Evolutionary conservation across 768 basidiomycete species (phyloP).

Genomic region (Strobilomyces echinocephalus): DNA sequence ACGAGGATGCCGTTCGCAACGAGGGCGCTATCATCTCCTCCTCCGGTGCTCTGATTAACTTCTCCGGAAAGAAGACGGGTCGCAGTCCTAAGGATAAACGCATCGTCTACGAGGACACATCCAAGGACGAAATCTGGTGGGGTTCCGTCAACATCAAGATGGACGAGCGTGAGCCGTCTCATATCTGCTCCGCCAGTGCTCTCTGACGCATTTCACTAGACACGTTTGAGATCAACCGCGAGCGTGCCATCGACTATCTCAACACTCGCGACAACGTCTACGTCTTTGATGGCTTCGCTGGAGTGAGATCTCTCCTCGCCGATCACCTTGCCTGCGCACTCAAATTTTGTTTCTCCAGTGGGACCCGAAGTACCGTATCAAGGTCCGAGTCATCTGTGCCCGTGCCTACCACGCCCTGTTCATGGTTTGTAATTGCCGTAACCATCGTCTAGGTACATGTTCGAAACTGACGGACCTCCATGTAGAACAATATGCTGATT

Average conservation of each 20-base stretch:
- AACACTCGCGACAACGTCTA: constrained; percentile 99
- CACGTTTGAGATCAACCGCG: constrained; percentile 98
- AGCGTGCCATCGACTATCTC: constrained; percentile 97
- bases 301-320: constrained; percentile 46
- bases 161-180: constrained; percentile 74
- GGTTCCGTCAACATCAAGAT: constrained; percentile 99
- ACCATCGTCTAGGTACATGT: not conserved
- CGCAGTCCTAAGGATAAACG: constrained; percentile 99
- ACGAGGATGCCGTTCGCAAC: constrained; percentile 97
- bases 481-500: constrained; percentile 99
- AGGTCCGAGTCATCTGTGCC: constrained; percentile 98
- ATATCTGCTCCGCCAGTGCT: too few species aligned
- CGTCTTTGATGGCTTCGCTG: constrained; percentile 94
- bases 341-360: constrained; percentile 46
- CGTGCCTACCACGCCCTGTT: constrained; percentile 98
- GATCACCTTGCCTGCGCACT: not conserved
- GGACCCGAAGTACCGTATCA: constrained; percentile 99
- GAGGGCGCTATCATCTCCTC: constrained; percentile 98
- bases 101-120: constrained; percentile 95
- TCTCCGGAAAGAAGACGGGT: constrained; percentile 99
- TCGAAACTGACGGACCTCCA: constrained; percentile 1
- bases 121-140: constrained; percentile 99
- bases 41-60: constrained; percentile 97
- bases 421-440: constrained; percentile 61
- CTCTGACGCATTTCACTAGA: constrained; percentile 39